A percentile compares a stretch with the other conserved stretches of the same genome.
Conservation (phyloP, 2,329 filamentous ascomycete species). For the Aureobasidium vineae region DNA sequence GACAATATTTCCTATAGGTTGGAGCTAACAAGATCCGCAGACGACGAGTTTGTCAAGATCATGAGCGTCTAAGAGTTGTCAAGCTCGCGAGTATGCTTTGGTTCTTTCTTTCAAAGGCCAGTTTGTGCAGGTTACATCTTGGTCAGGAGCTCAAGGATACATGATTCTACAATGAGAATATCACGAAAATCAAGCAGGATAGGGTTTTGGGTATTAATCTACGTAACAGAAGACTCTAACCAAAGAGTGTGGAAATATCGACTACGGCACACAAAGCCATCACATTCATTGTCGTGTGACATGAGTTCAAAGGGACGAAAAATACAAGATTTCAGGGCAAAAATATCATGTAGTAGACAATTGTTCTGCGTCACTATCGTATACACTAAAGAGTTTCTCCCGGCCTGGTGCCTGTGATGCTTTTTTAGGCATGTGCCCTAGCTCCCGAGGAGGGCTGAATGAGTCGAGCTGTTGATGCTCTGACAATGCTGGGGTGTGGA, state of each 20-base stretch:
- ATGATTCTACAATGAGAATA: not conserved
- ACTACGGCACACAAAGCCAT: not conserved
- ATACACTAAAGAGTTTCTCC: slow-evolving; percentile 1
- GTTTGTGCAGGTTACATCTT: slow-evolving; percentile 7
- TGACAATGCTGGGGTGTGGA: not conserved
- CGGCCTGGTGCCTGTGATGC: slow-evolving; percentile 12
- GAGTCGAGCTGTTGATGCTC: not conserved
- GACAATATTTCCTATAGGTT: too few relatives aligned
- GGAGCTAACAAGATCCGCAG: not conserved
- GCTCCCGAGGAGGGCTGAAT: not conserved
- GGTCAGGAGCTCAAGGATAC: not conserved
- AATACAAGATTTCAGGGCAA: not conserved
- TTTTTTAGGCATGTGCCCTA: slow-evolving; percentile 1
- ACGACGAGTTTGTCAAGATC: slow-evolving; percentile 26
- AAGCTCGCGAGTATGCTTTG: not conserved
- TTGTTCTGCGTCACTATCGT: slow-evolving; percentile 14
- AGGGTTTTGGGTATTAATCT: not conserved
- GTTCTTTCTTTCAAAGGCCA: not conserved
- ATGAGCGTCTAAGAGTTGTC: slow-evolving; percentile 1
- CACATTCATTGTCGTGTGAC: slow-evolving; percentile 5
- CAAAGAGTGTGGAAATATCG: not conserved
- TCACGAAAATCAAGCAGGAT: slow-evolving; percentile 5
- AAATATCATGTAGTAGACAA: slow-evolving; percentile 7
- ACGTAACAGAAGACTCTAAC: not conserved
- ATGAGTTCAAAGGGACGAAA: not conserved